phyloP scores from a whole-genome alignment of 2,329 filamentous ascomycete genomes.

The Dactylonectria estremocensis region DNA sequence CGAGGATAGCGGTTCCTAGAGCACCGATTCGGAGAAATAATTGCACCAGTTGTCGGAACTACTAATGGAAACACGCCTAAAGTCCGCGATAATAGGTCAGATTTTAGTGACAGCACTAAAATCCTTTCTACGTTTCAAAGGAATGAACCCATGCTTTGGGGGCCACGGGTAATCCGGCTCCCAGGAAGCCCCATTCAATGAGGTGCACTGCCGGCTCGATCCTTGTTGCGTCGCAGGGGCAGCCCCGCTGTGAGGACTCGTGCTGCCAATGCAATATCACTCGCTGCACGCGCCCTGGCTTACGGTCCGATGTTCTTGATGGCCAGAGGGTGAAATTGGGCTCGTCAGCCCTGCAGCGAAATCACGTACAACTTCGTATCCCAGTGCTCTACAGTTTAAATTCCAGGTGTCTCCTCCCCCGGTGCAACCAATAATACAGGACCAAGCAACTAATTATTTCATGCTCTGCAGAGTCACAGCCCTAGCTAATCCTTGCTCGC shows the following conservation, averaged over 20 bases:
- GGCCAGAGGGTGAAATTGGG: slow-evolving; percentile 16
- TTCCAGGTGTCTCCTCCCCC: neutral
- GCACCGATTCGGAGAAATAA: neutral
- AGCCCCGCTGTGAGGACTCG: neutral
- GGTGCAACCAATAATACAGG: neutral
- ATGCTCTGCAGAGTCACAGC: neutral
- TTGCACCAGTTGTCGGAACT: neutral
- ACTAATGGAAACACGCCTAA: neutral
- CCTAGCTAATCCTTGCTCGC: neutral
- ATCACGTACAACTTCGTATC: neutral
- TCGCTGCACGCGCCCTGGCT: neutral
- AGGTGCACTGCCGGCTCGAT: neutral
- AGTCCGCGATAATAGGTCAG: neutral
- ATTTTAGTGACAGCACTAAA: neutral
- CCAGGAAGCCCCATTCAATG: neutral
- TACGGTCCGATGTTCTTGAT: neutral
- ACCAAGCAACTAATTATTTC: neutral
- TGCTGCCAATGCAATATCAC: neutral
- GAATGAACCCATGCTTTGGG: neutral
- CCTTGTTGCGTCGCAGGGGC: slow-evolving; percentile 9
- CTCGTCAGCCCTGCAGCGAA: slow-evolving; percentile 4
- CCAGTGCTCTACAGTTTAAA: neutral
- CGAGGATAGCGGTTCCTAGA: slow-evolving; percentile 1
- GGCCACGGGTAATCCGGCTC: neutral
- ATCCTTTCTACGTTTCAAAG: slow-evolving; percentile 1